Evolutionary conservation across 352 stramenopile genomes (phyloP).

Genomic region (Bremia lactucae): DNA sequence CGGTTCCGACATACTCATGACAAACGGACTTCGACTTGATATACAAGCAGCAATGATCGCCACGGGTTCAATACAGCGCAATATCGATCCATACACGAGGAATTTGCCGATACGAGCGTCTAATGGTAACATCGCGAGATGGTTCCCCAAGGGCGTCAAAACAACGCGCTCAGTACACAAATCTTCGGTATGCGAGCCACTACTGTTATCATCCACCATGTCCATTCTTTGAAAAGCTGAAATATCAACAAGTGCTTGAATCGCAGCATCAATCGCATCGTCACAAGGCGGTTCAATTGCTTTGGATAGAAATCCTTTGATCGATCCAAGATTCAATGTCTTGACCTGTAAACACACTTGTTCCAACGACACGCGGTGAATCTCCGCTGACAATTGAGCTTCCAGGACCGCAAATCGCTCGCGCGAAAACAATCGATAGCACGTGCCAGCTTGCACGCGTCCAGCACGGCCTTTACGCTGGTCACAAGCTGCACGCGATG

Average conservation of each 20-base stretch:
- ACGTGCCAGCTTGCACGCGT: constrained; percentile 66
- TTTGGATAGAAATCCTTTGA: constrained; percentile 61
- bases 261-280: constrained; percentile 84
- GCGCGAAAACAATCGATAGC: constrained; percentile 68
- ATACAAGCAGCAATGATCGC: constrained; percentile 77
- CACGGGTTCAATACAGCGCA: constrained; percentile 75
- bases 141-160: constrained; percentile 90
- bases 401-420: constrained; percentile 52
- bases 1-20: constrained; percentile 58
- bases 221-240: constrained; percentile 81
- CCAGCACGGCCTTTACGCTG: constrained; percentile 78
- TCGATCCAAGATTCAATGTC: constrained; percentile 66
- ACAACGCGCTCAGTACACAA: constrained; percentile 39
- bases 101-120: constrained; percentile 85
- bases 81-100: constrained; percentile 77
- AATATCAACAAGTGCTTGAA: constrained; percentile 87
- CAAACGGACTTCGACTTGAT: constrained; percentile 68
- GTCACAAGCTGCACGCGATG: constrained; percentile 66
- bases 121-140: constrained; percentile 72
- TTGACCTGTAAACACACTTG: constrained; percentile 84
- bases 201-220: constrained; percentile 12
- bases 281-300: constrained; percentile 88
- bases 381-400: constrained; percentile 73
- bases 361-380: constrained; percentile 80
- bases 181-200: constrained; percentile 2